Evolutionary conservation across 164 flowering plant species (phyloP), one percentile per base, ranked within the genome.

Genomic region (Vitis labrusca): DNA sequence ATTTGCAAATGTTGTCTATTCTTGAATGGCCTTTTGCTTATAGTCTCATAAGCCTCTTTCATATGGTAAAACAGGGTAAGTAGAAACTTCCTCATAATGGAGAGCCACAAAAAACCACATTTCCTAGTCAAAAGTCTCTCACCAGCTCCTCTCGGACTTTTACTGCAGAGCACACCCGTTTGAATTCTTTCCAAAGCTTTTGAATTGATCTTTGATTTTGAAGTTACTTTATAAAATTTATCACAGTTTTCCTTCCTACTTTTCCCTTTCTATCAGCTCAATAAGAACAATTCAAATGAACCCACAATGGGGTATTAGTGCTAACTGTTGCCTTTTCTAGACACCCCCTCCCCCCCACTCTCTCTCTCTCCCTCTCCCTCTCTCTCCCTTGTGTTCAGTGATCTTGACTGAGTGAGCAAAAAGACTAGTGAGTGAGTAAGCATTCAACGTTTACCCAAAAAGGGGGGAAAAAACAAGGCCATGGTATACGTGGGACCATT

Each of bases 341-440:
- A 32, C 44, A 4, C 44, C 44, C 0, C 7, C 44, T 3, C 8
- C 7, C 44, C 7, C 44, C 44, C 44, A 6, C 4, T 6, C 44
- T 37, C 44, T 6, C 44, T 37, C 44, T 37, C 44, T 32, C 44
- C 4, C 44, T 6, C 44, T 37, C 44, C 2, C 44, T 37, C 44
- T 37, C 44, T 37, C 44, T 37, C 44, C 59, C 3, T 10, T 19
- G 30, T 30, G 15, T 67, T 58, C 63, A 58, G 54, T 67, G 63
- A 67, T 13, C 29, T 67, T 67, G 71, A 67, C 71, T 58, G 19
- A 6, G 27, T 23, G 63, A 9, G 44, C 49, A 10, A 63, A 58
- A 59, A 16, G 71, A 23, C 44, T 23, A 44, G 7, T 47, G 30
- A 55, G 17, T 16, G 44, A 65, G 58, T 32, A 16, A 57, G 23